These are phyloP conservation scores for Boletus tylopilopsis DNA, from an alignment of 768 basidiomycete species.

Conservation along the genomic window DNA sequence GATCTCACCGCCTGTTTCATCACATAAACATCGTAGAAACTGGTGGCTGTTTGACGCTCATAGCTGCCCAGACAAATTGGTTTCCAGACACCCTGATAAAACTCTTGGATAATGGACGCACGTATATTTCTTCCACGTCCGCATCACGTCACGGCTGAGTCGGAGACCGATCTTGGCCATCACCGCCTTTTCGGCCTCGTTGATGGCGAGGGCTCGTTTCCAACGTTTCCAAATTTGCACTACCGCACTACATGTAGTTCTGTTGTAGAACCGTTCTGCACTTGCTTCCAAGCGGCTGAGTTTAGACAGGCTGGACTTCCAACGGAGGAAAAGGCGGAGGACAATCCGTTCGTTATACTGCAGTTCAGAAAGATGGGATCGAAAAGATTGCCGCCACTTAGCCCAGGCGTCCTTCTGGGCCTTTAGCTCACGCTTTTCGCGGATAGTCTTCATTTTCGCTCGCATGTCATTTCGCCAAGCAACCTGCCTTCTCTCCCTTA, in stretches of 20 bases:
- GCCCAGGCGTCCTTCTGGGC: constrained; percentile 57
- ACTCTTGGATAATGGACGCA: constrained; percentile 32
- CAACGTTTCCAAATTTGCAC: constrained; percentile 55
- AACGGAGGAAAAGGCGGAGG: constrained; percentile 43
- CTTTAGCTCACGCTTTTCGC: constrained; percentile 51
- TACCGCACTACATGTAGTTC: constrained; percentile 35
- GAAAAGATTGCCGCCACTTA: constrained; percentile 61
- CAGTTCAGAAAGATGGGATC: constrained; percentile 47
- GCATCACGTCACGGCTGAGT: constrained; percentile 45
- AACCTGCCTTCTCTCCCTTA: constrained; percentile 52
- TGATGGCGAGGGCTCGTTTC: constrained; percentile 45
- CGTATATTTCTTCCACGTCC: constrained; percentile 56
- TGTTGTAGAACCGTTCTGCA: constrained; percentile 48
- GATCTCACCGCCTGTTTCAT: constrained; percentile 44
- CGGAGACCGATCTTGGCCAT: constrained; percentile 43
- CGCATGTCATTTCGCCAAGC: constrained; percentile 72
- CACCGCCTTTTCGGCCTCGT: constrained; percentile 43
- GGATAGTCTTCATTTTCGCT: constrained; percentile 58
- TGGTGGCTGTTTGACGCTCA: constrained; percentile 40
- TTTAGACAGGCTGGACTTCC: constrained; percentile 45
- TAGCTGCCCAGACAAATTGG: constrained; percentile 34
- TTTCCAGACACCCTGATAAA: constrained; percentile 1
- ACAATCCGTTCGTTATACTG: constrained; percentile 46
- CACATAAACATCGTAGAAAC: constrained; percentile 38
- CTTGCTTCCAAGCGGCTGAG: constrained; percentile 43